Evolutionary conservation across 2,329 filamentous ascomycete genomes (phyloP).

Genomic region (Macroventuria anomochaeta): DNA sequence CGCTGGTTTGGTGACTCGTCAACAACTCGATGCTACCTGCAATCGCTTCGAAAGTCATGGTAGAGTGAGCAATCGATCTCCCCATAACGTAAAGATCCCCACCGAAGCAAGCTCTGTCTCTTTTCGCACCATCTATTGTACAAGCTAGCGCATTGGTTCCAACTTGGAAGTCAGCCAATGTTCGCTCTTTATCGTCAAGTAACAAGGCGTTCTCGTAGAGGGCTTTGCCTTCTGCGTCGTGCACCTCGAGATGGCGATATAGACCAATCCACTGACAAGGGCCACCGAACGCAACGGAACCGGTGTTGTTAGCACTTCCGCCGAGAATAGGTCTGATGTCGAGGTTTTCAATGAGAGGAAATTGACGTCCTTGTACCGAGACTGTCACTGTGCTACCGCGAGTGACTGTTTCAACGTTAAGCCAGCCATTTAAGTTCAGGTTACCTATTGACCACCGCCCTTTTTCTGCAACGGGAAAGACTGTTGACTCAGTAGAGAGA

Average conservation of each 20-base stretch:
- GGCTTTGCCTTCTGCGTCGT: neutral
- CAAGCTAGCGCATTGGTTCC: slow-evolving; percentile 15
- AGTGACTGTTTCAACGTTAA: slow-evolving; percentile 6
- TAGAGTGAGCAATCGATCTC: slow-evolving; percentile 13
- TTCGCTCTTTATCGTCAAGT: neutral
- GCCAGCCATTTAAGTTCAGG: neutral
- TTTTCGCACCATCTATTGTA: slow-evolving; percentile 16
- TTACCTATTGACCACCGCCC: slow-evolving; percentile 9
- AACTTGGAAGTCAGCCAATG: slow-evolving; percentile 15
- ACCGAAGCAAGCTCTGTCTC: slow-evolving; percentile 17
- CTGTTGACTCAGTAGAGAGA: slow-evolving; percentile 10
- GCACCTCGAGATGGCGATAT: slow-evolving; percentile 11
- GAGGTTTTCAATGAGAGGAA: neutral
- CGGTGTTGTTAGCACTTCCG: slow-evolving; percentile 13
- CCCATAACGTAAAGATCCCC: slow-evolving; percentile 16
- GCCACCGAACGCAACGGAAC: slow-evolving; percentile 18
- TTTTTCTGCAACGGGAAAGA: slow-evolving; percentile 13
- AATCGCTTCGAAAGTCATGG: slow-evolving; percentile 12
- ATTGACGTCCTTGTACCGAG: neutral
- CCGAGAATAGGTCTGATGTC: slow-evolving; percentile 13
- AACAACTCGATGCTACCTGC: slow-evolving; percentile 11
- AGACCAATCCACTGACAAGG: slow-evolving; percentile 10
- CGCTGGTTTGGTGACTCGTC: slow-evolving; percentile 14
- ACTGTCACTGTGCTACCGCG: slow-evolving; percentile 1
- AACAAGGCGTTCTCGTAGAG: slow-evolving; percentile 11